Base-by-base conservation (phyloP, 306 rosid species). In the Heteromeles arbutifolia region DNA sequence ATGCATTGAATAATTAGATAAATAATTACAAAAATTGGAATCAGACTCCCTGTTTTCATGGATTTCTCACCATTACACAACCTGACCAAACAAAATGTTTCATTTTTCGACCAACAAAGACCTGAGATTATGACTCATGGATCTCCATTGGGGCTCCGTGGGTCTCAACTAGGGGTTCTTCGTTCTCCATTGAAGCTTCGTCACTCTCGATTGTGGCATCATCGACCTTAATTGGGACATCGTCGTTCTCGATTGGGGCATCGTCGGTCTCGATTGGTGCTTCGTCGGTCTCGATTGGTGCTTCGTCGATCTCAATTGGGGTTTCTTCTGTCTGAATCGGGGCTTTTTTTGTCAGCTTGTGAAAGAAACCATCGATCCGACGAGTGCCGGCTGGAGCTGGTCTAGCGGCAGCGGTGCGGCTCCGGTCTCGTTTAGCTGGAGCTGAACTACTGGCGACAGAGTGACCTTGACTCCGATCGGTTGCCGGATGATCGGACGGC, bases 311-410 rank as follows among this genome's bases (percentile, higher is more conserved):
- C 67, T 73, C 17, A 58, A 39, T 39, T 4, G 39, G 25, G 7
- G 67, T 3, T 58, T 34, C 28, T 66, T 73, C 32, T 58, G 57
- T 73, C 69, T 81, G 80, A 9, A 54, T 65, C 3, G 89, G 83
- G 14, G 69, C 65, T 15, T 79, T 48, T 29, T 69, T 72, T 25
- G 53, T 85, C 6, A 81, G 65, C 68, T 84, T 88, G 26, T 63
- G 77, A 67, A 95, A 95, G 77, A 92, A 82, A n/a, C 80, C 81
- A 66, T 95, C 98, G 18, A 95, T 95, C 19, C 93, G 91, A 45
- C 91, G 91, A 50, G 90, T 89, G 21, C 89, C 87, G 0, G 22
- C 74, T 1, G 79, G 79, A 15, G 50, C 75, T 0, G 77, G 86
- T 63, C 84, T 86, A 37, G 84, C 92, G 1, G 89, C 63, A n/a